Percentiles rank a stretch among this genome's conserved stretches.
phyloP scores from a whole-genome alignment of 2,329 filamentous ascomycete species.

The Dothidotthia symphoricarpi region DNA sequence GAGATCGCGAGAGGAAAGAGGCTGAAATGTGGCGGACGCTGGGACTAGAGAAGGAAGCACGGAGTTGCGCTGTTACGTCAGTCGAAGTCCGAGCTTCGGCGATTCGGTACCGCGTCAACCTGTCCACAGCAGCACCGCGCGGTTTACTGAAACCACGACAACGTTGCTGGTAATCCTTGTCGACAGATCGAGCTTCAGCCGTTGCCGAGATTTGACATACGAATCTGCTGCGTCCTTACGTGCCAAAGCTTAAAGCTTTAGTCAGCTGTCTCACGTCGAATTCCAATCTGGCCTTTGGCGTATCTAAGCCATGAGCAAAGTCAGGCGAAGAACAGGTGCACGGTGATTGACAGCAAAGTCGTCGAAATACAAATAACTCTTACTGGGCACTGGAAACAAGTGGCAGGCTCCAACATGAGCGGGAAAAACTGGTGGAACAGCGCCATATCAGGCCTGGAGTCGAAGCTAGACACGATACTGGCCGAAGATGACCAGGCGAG shows the following conservation, averaged over 20 bases:
- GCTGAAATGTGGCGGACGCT: no score
- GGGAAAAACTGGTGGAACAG: constrained; percentile 54
- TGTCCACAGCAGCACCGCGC: constrained; percentile 9
- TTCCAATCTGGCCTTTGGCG: constrained; percentile 31
- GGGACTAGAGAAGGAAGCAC: neutral
- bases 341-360: constrained; percentile 30
- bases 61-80: no score
- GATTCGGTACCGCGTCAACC: no score
- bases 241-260: neutral
- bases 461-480: constrained; percentile 85
- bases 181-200: neutral
- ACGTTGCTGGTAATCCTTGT: constrained; percentile 3
- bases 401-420: constrained; percentile 26
- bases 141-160: constrained; percentile 19
- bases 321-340: constrained; percentile 26
- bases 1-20: no score
- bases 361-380: constrained; percentile 2
- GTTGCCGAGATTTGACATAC: no score
- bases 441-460: constrained; percentile 91
- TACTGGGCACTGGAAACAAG: no score
- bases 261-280: constrained; percentile 11
- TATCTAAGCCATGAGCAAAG: constrained; percentile 32
- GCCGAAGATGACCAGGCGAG: constrained; percentile 68
- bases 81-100: constrained; percentile 4
- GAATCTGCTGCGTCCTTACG: no score